Evolutionary conservation across 2,329 filamentous ascomycete species (phyloP).

Genomic region (Fusarium palustre): DNA sequence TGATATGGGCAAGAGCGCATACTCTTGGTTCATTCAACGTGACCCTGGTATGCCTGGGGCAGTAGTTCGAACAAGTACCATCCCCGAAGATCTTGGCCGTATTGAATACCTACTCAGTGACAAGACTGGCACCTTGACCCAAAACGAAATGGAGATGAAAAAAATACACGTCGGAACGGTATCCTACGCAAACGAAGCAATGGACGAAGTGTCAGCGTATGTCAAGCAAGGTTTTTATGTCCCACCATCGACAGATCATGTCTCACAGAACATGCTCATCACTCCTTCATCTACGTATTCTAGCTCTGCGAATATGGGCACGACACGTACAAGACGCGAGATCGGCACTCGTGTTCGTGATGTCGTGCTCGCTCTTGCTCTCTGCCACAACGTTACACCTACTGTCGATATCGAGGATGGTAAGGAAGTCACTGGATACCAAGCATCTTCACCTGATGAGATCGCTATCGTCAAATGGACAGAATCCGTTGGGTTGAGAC

Average conservation of each 20-base stretch:
- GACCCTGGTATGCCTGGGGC: constrained; percentile 91
- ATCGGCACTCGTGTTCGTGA: constrained; percentile 94
- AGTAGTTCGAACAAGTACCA: constrained; percentile 95
- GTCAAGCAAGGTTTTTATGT: constrained; percentile 83
- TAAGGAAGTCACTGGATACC: constrained; percentile 82
- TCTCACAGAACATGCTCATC: constrained; percentile 66
- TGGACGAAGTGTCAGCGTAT: constrained; percentile 94
- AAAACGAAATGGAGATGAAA: constrained; percentile 99
- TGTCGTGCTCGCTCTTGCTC: constrained; percentile 87
- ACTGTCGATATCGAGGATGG: constrained; percentile 82
- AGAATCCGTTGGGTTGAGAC: constrained; percentile 86
- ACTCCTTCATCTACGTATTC: constrained; percentile 80
- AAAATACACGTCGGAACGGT: constrained; percentile 99
- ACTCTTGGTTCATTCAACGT: constrained; percentile 93
- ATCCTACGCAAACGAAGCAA: constrained; percentile 97
- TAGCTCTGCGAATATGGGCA: constrained; percentile 68
- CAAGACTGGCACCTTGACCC: constrained; percentile 97
- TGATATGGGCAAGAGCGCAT: constrained; percentile 96
- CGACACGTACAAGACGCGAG: constrained; percentile 88
- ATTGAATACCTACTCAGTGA: constrained; percentile 97
- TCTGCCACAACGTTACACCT: constrained; percentile 98
- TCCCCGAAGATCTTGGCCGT: constrained; percentile 93
- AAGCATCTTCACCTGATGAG: constrained; percentile 96
- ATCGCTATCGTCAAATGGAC: constrained; percentile 98
- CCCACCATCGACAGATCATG: constrained; percentile 58